Base-by-base conservation (phyloP, 2,329 filamentous ascomycete genomes). In the Cercospora nicotianae region DNA sequence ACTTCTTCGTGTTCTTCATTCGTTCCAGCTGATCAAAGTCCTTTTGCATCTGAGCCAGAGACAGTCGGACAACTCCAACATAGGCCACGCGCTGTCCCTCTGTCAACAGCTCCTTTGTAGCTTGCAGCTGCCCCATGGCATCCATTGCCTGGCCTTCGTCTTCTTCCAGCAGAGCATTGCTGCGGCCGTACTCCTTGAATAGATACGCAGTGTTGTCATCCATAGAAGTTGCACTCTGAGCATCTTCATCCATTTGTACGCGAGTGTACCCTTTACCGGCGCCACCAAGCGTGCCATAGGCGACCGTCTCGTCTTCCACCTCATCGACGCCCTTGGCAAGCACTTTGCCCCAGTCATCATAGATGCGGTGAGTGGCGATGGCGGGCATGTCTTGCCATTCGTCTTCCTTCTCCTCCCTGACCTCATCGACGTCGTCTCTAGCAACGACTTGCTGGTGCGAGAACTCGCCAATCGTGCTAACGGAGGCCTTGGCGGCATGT, bases 381-480 rank as follows among this genome's bases (percentile, higher is more conserved):
- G 95, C 89, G 1, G 94, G 95, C 95, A 99, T 99, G 2, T 88
- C 87, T 81, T 97, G 93, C 95, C 95, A 99, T n/a, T 91, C 91
- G 5, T 88, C 88, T 10, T 87, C 83, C 2, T 86, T 80, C 12
- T 84, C 81, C 57, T 86, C 82, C 12, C 82, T 78, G 12, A 87
- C 82, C 48, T 86, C 76, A 12, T 57, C 64, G 10, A 67, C 65
- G 5, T 64, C 12, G 59, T 60, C 58, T 16, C 87, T 83, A 16
- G 85, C 81, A 9, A 89, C 86, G 60, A 93, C 81, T 72, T 90
- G 88, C 80, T 97, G 93, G 77, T 99, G 94, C 1, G 95, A 98
- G 84, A 91, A 98, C 80, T 96, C 93, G 9, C 94, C 97, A 18
- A 88, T 78, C 45, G 71, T 69, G 48, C 66, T 72, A 4, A 71